Evolutionary conservation across 768 basidiomycete genomes (phyloP), one percentile per base, ranked within the genome.

Genomic region (Leccinum boreale): DNA sequence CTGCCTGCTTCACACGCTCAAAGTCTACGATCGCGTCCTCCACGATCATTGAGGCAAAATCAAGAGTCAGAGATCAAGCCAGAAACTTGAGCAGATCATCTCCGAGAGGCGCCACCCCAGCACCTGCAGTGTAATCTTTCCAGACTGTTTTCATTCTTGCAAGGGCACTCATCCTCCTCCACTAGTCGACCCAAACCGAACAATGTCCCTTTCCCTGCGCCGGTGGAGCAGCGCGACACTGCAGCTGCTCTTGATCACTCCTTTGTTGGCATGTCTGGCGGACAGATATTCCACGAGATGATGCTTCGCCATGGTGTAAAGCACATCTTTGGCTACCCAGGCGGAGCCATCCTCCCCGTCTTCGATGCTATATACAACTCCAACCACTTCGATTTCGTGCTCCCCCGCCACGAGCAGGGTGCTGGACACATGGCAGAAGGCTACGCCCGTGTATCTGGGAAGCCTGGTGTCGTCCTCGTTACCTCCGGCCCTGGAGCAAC

Each of bases 401-500:
- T 98, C 15, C 96, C 96, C 14, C 84, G 96, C 28, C 96, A 99
- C 67, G 96, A 99, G 71, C 96, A 99, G 69, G 97, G 97, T 42
- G 96, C 94, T 2, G 96, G 96, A 0, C 96, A 99, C 75, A 99
- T 98, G 95, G 96, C 95, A 2, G 94, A 98, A 71, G 96, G 96
- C 0, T 99, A 99, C 70, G 96, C 96, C 33, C 89, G 95, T 49
- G 89, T 94, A n/a, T 91, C 94, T 0, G 96, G 97, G 51, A 94
- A 94, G 67, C 97, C 96, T 54, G 96, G 96, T 60, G 94, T 99
- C 67, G 91, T 98, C 57, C 90, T 98, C 67, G 96, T 98, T 61
- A 99, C 97, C 14, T 97, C 94, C 3, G 97, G 96, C 47, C 96
- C 96, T 11, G 96, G 96, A 23, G 97, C 96, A 39, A 99, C 96